Conservation (phyloP, 176 grass and related monocot species). For the Neostapfia colusana region DNA sequence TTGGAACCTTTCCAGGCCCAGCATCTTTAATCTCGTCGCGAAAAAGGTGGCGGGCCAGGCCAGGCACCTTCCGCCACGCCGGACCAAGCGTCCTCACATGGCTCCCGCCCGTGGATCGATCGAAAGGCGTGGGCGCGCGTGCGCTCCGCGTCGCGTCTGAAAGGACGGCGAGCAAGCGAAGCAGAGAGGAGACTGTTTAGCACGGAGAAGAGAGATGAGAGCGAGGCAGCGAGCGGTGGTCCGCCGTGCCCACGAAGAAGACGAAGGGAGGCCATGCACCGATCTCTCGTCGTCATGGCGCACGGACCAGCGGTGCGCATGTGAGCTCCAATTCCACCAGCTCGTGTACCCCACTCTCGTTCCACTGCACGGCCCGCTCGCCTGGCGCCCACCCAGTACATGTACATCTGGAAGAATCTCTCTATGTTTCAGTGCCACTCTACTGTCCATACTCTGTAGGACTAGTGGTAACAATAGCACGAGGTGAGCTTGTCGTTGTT, state of each 20-base stretch:
- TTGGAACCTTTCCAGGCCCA: constrained; percentile 31
- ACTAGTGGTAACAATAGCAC: too few relatives aligned
- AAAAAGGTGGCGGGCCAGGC: not conserved
- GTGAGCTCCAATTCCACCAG: not conserved
- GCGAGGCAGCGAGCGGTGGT: not conserved
- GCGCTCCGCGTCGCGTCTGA: not conserved
- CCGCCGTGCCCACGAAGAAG: not conserved
- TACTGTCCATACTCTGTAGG: not conserved
- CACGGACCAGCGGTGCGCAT: not conserved
- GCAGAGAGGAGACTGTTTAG: not conserved
- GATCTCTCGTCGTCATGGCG: not conserved
- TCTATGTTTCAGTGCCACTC: not conserved
- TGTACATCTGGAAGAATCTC: not conserved
- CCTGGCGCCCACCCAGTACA: not conserved
- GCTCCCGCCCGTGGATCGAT: not conserved
- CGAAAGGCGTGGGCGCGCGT: not conserved
- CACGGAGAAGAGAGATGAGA: not conserved
- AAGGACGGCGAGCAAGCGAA: not conserved
- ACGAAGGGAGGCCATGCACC: not conserved
- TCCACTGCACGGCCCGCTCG: not conserved
- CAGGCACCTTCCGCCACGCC: constrained; percentile 10
- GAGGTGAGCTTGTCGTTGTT: not conserved
- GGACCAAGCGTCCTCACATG: constrained; percentile 28
- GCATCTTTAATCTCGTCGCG: not conserved
- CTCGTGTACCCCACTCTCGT: too few relatives aligned